These are phyloP conservation scores for Rhodosporidiobolus odoratus DNA, from an alignment of 768 basidiomycete species.

Conservation along the genomic window DNA sequence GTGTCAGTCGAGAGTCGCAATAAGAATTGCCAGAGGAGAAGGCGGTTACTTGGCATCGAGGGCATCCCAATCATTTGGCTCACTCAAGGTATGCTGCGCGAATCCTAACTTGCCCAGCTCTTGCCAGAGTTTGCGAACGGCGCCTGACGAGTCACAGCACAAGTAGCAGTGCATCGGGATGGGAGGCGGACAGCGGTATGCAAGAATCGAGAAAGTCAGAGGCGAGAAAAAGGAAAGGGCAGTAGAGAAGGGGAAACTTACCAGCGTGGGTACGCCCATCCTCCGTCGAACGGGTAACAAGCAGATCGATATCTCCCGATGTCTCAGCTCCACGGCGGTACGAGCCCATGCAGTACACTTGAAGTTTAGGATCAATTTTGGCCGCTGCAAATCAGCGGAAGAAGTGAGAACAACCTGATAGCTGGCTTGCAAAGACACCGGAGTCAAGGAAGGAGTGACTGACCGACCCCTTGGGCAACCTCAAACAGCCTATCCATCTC, in stretches of 20 bases:
- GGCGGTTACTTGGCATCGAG: neutral
- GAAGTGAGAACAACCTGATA: neutral
- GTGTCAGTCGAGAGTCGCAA: rapidly evolving
- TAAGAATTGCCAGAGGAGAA: rapidly evolving
- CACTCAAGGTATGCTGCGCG: constrained; percentile 41
- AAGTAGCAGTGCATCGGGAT: no score
- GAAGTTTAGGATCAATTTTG: constrained; percentile 42
- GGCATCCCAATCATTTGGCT: constrained; percentile 9
- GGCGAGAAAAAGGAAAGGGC: neutral
- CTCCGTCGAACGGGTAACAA: constrained; percentile 44
- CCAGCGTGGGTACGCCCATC: constrained; percentile 43
- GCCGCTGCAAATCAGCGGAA: constrained; percentile 15
- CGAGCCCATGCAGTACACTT: constrained; percentile 47
- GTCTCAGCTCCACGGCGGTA: constrained; percentile 44
- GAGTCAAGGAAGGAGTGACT: neutral
- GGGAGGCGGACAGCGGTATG: no score
- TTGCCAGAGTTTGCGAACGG: constrained; percentile 36
- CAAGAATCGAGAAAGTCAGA: no score
- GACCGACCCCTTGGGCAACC: neutral
- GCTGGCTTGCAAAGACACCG: neutral
- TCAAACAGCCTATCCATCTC: constrained; percentile 45
- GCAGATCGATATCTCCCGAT: constrained; percentile 48
- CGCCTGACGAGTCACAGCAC: no score
- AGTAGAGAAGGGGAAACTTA: neutral
- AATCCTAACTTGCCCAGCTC: constrained; percentile 38